These are phyloP conservation scores for Musa schizocarpa DNA, from an alignment of 176 grass and related monocot genomes.

Conservation along the genomic window DNA sequence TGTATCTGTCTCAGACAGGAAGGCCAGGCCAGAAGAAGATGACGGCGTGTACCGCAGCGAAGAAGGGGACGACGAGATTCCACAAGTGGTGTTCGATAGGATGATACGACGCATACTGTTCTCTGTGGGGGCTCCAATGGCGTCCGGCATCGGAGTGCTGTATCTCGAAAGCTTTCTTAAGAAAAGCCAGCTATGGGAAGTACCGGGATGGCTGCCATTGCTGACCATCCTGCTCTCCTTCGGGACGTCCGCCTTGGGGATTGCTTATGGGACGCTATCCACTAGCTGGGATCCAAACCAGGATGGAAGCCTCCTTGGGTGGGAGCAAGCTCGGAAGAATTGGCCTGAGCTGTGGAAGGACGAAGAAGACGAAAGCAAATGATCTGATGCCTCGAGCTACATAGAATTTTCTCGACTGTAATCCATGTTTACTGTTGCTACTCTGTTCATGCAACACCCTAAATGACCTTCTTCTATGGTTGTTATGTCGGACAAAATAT, in stretches of 20 bases:
- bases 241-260: slow-evolving; percentile 68
- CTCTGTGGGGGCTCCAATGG: slow-evolving; percentile 57
- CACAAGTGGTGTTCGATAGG: slow-evolving; percentile 59
- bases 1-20: slow-evolving; percentile 22
- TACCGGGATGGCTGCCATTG: slow-evolving; percentile 50
- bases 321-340: slow-evolving; percentile 58
- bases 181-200: slow-evolving; percentile 16
- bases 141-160: slow-evolving; percentile 38
- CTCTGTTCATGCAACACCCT: no score
- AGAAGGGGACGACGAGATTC: slow-evolving; percentile 47
- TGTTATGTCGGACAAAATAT: no score
- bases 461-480: no score
- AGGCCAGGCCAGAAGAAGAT: background rate
- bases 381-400: background rate
- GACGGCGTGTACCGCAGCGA: background rate
- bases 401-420: no score
- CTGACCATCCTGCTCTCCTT: slow-evolving; percentile 59
- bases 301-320: slow-evolving; percentile 67
- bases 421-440: no score
- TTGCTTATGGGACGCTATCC: slow-evolving; percentile 76
- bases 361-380: slow-evolving; percentile 26
- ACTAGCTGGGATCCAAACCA: slow-evolving; percentile 69
- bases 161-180: slow-evolving; percentile 41
- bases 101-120: slow-evolving; percentile 59
- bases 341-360: slow-evolving; percentile 88